These are phyloP conservation scores for Epicoccum nigrum DNA, from an alignment of 2,329 filamentous ascomycete genomes.

Conservation along the genomic window DNA sequence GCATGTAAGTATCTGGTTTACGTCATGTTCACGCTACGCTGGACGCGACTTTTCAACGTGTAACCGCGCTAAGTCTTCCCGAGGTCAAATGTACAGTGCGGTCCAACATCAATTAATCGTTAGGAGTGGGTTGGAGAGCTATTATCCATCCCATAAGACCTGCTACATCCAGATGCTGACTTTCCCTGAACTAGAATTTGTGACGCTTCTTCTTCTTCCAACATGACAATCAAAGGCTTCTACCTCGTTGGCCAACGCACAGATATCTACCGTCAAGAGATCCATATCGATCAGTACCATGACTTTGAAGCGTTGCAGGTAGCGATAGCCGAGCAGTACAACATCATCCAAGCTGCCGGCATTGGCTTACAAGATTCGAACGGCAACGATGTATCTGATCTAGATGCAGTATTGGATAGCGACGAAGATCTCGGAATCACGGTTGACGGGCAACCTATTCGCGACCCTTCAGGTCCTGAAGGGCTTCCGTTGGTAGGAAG, in stretches of 20 bases:
- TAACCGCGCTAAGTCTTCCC: no score
- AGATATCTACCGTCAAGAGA: slow-evolving; percentile 21
- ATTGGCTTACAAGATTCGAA: slow-evolving; percentile 21
- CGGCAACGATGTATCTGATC: slow-evolving; percentile 15
- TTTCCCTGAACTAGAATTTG: not conserved
- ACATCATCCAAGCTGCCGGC: slow-evolving; percentile 18
- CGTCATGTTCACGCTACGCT: no score
- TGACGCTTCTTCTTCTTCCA: not conserved
- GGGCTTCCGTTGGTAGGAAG: slow-evolving; percentile 47
- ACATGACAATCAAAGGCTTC: slow-evolving; percentile 24
- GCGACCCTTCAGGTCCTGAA: slow-evolving; percentile 48
- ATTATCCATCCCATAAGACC: no score
- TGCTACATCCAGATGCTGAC: no score
- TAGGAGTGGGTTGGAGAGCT: no score
- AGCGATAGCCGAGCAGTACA: slow-evolving; percentile 23
- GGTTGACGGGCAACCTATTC: slow-evolving; percentile 57
- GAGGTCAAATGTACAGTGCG: no score
- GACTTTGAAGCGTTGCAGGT: slow-evolving; percentile 23
- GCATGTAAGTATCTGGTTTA: no score
- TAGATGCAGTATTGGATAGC: slow-evolving; percentile 19
- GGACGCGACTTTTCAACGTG: no score
- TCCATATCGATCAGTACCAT: slow-evolving; percentile 23
- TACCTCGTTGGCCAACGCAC: slow-evolving; percentile 23
- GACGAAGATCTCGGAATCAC: slow-evolving; percentile 45
- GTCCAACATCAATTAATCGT: not conserved